Percentiles rank a stretch among this genome's conserved stretches.
These are phyloP conservation scores for Mortierella claussenii DNA, from an alignment of 192 early-diverging fungal genomes.

Conservation along the genomic window DNA sequence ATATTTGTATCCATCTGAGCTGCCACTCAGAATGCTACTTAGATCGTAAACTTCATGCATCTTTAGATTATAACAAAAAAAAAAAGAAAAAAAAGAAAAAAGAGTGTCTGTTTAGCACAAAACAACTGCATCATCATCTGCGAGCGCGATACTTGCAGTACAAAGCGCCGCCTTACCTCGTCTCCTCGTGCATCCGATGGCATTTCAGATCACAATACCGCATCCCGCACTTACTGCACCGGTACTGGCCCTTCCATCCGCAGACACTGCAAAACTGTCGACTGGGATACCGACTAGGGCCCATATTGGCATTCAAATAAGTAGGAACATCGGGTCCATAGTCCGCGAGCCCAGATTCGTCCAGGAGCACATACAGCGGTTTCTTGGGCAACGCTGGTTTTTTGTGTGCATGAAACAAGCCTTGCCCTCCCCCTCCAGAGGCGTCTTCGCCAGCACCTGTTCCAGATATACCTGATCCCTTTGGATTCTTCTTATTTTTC, in stretches of 20 bases:
- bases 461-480: constrained; percentile 15
- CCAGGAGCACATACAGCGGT: constrained; percentile 33
- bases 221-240: constrained; percentile 73
- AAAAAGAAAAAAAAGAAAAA: no score
- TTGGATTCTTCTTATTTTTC: no score
- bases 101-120: no score
- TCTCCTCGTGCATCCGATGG: constrained; percentile 67
- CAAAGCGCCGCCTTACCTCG: constrained; percentile 51
- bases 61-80: constrained; percentile 5
- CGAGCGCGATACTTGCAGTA: no score
- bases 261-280: constrained; percentile 75
- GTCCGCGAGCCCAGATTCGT: constrained; percentile 34
- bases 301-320: constrained; percentile 55
- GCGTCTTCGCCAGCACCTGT: neutral
- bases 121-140: no score
- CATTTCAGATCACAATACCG: constrained; percentile 71
- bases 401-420: constrained; percentile 6
- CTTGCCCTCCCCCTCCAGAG: neutral
- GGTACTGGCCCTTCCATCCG: constrained; percentile 69
- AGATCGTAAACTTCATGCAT: constrained; percentile 54
- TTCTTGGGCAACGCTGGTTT: constrained; percentile 31
- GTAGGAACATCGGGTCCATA: constrained; percentile 3
- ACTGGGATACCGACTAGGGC: constrained; percentile 47
- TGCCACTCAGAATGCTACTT: no score
- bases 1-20: no score